Percentiles rank a stretch among this genome's conserved stretches.
These are phyloP conservation scores for Periconia sp. DNA, from an alignment of 2,329 filamentous ascomycete species.

Conservation along the genomic window DNA sequence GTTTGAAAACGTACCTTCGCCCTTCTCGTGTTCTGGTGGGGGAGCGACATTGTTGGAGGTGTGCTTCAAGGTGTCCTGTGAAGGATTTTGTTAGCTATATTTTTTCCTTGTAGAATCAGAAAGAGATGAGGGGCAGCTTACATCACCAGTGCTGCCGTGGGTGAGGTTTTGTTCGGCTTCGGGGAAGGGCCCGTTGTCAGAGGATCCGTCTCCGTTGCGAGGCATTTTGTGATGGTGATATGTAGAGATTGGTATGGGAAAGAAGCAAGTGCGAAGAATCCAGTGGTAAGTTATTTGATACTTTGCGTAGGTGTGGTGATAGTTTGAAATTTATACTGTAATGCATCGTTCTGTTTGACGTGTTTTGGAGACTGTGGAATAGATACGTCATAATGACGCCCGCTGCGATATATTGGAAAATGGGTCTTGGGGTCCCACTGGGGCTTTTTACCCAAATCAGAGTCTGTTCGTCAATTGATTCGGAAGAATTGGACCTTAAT, in stretches of 20 bases:
- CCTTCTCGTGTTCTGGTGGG: constrained; percentile 42
- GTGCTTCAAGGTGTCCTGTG: constrained; percentile 10
- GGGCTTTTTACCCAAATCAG: background rate
- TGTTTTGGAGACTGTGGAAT: background rate
- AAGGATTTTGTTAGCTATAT: background rate
- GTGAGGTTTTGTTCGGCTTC: constrained; percentile 41
- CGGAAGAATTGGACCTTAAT: too few relatives aligned
- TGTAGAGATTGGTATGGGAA: background rate
- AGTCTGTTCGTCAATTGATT: too few relatives aligned
- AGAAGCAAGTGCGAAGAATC: background rate
- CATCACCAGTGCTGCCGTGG: constrained; percentile 39
- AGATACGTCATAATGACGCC: background rate
- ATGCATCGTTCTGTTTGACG: background rate
- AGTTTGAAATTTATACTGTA: background rate
- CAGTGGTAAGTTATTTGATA: background rate
- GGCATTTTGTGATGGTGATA: constrained; percentile 34
- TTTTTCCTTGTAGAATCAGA: too few relatives aligned
- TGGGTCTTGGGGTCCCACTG: background rate
- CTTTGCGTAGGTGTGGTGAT: background rate
- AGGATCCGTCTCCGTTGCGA: constrained; percentile 44
- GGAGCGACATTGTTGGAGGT: constrained; percentile 44
- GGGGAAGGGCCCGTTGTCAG: constrained; percentile 41
- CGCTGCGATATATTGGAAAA: background rate
- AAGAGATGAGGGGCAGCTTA: constrained; percentile 13
- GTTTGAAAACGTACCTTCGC: constrained; percentile 29